These are phyloP conservation scores for Linnemannia hyalina DNA, from an alignment of 192 early-diverging fungal species.

Conservation along the genomic window DNA sequence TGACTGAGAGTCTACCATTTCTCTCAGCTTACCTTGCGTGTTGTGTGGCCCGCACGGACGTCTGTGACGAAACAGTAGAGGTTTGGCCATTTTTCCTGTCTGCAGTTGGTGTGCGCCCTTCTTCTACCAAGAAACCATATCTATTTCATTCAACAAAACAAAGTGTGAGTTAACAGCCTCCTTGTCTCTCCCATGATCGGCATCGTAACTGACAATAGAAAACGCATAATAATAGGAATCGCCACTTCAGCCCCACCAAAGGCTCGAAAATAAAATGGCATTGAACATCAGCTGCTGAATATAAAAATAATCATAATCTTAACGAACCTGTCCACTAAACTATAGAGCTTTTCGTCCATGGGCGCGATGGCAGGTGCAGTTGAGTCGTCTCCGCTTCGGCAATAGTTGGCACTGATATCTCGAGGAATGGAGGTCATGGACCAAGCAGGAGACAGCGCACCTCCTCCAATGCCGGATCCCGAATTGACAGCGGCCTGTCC, in stretches of 20 bases:
- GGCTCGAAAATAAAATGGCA: neutral
- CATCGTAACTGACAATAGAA: neutral
- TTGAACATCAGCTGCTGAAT: neutral
- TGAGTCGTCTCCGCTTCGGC: neutral
- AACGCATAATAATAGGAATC: slow-evolving; percentile 3
- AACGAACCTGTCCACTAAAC: slow-evolving; percentile 46
- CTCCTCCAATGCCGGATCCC: slow-evolving; percentile 4
- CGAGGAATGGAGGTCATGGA: slow-evolving; percentile 56
- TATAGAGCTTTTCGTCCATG: slow-evolving; percentile 44
- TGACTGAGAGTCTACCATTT: slow-evolving; percentile 35
- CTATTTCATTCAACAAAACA: slow-evolving; percentile 5
- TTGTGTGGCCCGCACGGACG: slow-evolving; percentile 12
- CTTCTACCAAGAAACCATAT: slow-evolving; percentile 54
- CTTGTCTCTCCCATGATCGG: neutral
- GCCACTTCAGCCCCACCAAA: no score
- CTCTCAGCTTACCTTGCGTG: slow-evolving; percentile 24
- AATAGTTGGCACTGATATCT: slow-evolving; percentile 47
- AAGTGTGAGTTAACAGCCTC: neutral
- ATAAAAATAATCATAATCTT: neutral
- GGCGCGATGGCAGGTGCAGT: neutral
- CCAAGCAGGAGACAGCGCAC: slow-evolving; percentile 50
- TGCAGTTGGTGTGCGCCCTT: slow-evolving; percentile 45
- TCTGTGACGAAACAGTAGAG: slow-evolving; percentile 18
- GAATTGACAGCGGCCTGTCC: neutral
- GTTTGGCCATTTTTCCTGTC: slow-evolving; percentile 27